Base-by-base conservation (phyloP, 768 basidiomycete species). In the Hericium alpestre region DNA sequence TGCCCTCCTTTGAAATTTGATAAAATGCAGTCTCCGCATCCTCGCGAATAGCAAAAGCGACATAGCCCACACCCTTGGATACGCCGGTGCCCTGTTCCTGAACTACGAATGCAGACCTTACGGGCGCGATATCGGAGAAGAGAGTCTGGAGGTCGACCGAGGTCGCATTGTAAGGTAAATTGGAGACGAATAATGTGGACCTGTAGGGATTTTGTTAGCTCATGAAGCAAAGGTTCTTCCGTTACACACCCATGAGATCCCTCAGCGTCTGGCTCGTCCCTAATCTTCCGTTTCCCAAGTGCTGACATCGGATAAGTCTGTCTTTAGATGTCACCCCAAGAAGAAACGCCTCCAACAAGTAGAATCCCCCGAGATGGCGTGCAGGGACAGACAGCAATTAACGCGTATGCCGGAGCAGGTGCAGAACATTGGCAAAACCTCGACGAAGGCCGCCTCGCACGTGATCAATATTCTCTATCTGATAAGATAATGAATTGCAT, bases 11-110 rank as follows among this genome's bases (percentile, higher is more conserved):
- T 38, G 79, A 73, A 53, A 90, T 77, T 47, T 81, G 79, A 52
- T 82, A 78, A 55, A 84, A 81, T 2, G 86, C 86, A 38, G 76
- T 67, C 65, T 90, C 80, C 7, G 93, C 95, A 70, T 98, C 96
- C 64, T 96, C 90, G 56, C 79, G 82, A 56, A 92, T 76, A 0
- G 93, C 83, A 70, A 95, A 98, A 0, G 91, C 86, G 60, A 97
- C 91, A 67, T 96, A 98, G 59, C 96, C 96, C 20, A 98, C 93
- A 61, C 95, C 95, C 68, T 97, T 96, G 1, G 92, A 93, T 4
- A 80, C 72, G 16, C 83, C 82, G 1, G 82, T 79, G 38, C 79
- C 86, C 8, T 79, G 83, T 55, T 93, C 86, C 12, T 84, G 81
- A 18, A 97, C 96, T 7, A 99, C 85, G 65, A 99, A 98, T 0